These are phyloP conservation scores for Huiozyma naganishii DNA, from an alignment of 805 yeast species.

Conservation along the genomic window DNA sequence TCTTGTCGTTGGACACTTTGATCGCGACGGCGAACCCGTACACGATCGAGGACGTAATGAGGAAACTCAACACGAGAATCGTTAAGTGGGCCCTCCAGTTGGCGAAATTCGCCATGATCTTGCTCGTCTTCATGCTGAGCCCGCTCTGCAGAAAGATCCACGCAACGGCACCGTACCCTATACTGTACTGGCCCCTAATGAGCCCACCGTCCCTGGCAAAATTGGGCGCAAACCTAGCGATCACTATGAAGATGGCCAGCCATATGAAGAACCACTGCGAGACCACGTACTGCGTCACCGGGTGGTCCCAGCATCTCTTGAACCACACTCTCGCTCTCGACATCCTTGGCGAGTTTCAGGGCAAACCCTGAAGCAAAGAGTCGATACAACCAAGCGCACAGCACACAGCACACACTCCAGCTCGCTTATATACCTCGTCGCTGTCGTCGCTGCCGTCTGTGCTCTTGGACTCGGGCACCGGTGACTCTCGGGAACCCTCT, in stretches of 20 bases:
- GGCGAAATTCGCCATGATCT: constrained; percentile 48
- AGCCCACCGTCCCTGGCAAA: constrained; percentile 80
- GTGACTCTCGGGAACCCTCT: too few relatives aligned
- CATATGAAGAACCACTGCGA: constrained; percentile 68
- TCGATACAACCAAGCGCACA: too few relatives aligned
- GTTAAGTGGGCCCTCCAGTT: constrained; percentile 80
- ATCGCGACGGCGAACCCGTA: constrained; percentile 67
- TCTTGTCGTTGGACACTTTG: constrained; percentile 40
- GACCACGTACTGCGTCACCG: constrained; percentile 12
- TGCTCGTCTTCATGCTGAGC: constrained; percentile 57
- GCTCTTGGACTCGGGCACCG: too few relatives aligned
- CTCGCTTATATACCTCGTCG: too few relatives aligned
- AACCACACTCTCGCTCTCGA: background rate
- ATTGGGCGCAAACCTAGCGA: constrained; percentile 69
- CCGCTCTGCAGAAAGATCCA: constrained; percentile 77
- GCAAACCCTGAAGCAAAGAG: too few relatives aligned
- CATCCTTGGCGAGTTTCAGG: background rate
- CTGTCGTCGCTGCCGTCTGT: too few relatives aligned
- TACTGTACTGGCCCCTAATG: constrained; percentile 61
- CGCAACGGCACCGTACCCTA: constrained; percentile 82
- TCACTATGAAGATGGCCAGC: constrained; percentile 60
- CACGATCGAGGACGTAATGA: constrained; percentile 59
- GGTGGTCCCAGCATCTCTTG: constrained; percentile 13
- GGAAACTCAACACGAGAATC: constrained; percentile 54
- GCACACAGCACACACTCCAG: too few relatives aligned